These are phyloP conservation scores for Tulasnella sp. DNA, from an alignment of 768 basidiomycete species.

Conservation along the genomic window DNA sequence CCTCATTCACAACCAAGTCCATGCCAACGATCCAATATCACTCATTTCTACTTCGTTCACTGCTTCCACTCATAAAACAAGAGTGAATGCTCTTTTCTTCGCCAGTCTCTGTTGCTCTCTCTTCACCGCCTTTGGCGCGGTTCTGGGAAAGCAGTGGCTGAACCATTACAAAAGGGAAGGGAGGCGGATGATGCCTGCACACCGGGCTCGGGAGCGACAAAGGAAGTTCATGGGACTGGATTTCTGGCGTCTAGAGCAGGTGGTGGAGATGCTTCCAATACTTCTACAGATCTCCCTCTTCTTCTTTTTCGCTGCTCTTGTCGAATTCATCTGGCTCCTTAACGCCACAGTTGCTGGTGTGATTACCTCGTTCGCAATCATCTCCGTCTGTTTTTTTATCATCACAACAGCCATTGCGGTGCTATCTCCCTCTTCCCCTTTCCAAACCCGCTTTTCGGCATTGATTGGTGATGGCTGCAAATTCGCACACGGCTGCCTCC, in stretches of 20 bases:
- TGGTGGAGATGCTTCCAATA: background rate
- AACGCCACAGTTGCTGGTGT: background rate
- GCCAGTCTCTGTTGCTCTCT: conserved; percentile 4
- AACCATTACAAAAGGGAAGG: background rate
- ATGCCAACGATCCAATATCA: too few relatives aligned
- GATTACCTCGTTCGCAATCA: background rate
- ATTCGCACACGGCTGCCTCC: too few relatives aligned
- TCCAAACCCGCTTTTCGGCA: too few relatives aligned
- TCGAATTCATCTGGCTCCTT: background rate
- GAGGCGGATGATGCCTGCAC: background rate
- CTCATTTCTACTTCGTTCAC: too few relatives aligned
- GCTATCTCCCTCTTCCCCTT: too few relatives aligned
- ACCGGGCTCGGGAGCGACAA: background rate
- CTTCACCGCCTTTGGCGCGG: background rate
- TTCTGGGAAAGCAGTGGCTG: conserved; percentile 9
- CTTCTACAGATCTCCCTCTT: background rate
- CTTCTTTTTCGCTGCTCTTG: background rate
- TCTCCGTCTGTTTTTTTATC: background rate
- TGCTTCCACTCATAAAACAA: background rate
- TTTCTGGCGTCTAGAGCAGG: background rate
- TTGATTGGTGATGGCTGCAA: too few relatives aligned
- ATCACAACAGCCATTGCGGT: background rate
- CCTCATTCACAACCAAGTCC: too few relatives aligned
- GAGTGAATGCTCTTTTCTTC: background rate
- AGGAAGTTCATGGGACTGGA: background rate